Base-by-base conservation (phyloP, 495 filamentous ascomycete species). In the Hyphodiscus hymeniophilus region DNA sequence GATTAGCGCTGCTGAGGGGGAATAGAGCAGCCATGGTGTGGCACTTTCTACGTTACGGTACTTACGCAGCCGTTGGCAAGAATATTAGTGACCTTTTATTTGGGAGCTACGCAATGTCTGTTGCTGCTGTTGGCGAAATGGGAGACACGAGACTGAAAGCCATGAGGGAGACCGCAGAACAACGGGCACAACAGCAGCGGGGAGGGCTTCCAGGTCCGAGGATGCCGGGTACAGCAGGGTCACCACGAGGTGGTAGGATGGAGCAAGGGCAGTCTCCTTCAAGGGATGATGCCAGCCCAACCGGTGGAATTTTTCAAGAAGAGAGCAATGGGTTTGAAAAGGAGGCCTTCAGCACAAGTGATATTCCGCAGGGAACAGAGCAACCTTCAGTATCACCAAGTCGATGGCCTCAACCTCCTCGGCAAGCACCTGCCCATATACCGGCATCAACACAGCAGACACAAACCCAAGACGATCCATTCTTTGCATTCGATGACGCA, bases 281-380 rank as follows among this genome's bases (percentile, higher is more conserved):
- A 38, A 17, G 45, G 17, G 58, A 58, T 42, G 58, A 61, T 56
- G 55, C 58, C 7, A 61, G 58, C 40, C 58, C 58, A 11, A 54
- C 58, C 0, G 55, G 48, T 11, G 58, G 55, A 7, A 50, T 48
- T 16, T 48, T 48, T 34, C 26, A n/a, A 0, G 24, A 49, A 2
- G 51, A 50, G 21, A 39, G 33, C 10, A 12, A 35, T 7, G 6
- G 3, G 23, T 35, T 23, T 15, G 34, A 21, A 33, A 22, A 31
- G 1, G 22, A 18, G 7, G 21, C 6, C 3, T 24, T n/a, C 2
- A 31, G 23, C 12, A 22, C 15, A 15, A 38, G 23, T 5, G 30
- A 47, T 20, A 22, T 31, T 40, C 11, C 16, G 26, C 15, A 41
- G 42, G 8, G 38, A 11, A 13, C 11, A 24, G 40, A n/a, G 18